phyloP scores from a whole-genome alignment of 2,329 filamentous ascomycete genomes.

The Teratosphaeria gauchensis region DNA sequence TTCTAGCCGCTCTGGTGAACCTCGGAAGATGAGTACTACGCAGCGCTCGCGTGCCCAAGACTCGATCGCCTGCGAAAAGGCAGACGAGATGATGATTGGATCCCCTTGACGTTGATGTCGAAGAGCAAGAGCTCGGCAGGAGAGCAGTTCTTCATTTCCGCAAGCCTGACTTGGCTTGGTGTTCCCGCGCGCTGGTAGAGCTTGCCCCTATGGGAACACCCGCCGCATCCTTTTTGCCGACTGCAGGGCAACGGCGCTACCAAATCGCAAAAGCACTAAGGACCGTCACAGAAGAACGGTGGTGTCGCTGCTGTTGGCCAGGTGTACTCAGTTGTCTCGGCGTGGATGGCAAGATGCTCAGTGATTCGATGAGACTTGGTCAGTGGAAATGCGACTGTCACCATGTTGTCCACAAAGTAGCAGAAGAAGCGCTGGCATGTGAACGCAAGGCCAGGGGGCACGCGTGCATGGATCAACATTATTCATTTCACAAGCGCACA shows the following conservation, averaged over 20 bases:
- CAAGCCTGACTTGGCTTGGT: neutral
- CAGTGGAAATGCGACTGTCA: neutral
- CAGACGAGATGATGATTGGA: neutral
- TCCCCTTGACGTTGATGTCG: neutral
- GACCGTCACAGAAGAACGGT: neutral
- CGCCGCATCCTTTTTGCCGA: neutral
- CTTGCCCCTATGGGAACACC: neutral
- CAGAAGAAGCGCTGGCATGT: conserved; percentile 3
- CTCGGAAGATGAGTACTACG: neutral
- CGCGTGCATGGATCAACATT: conserved; percentile 12
- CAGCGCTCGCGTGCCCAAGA: neutral
- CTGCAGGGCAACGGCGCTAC: neutral
- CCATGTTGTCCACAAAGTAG: neutral
- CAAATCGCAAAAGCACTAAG: neutral
- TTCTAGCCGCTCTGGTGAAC: neutral
- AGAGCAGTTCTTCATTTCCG: neutral
- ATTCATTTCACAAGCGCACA: conserved; percentile 18
- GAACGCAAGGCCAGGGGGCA: conserved; percentile 5
- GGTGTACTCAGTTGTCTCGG: neutral
- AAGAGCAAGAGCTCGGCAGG: neutral
- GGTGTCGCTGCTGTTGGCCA: neutral
- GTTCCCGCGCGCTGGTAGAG: neutral
- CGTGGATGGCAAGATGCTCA: neutral
- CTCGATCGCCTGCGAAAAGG: neutral
- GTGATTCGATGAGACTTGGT: neutral